phyloP scores from a whole-genome alignment of 1,139 yeast genomes.

The Taphrina flavorubra region DNA sequence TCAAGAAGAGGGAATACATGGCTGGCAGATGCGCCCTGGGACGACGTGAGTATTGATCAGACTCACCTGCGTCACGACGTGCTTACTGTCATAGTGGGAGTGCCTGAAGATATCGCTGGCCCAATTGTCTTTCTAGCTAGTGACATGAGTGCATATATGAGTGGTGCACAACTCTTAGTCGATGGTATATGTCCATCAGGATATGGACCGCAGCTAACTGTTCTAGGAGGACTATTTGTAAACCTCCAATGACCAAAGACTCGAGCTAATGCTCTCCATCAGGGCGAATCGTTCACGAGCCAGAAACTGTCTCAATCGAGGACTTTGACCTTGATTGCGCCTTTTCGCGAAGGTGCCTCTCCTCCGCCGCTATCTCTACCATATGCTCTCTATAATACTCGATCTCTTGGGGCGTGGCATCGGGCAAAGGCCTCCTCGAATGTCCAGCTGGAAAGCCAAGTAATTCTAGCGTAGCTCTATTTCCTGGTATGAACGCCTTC shows the following conservation, averaged over 20 bases:
- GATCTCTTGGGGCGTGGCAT: not conserved
- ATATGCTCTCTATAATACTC: not conserved
- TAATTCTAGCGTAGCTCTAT: constrained; percentile 7
- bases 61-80: not conserved
- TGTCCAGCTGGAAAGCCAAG: constrained; percentile 18
- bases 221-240: constrained; percentile 54
- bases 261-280: too few relatives aligned
- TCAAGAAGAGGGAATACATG: constrained; percentile 52
- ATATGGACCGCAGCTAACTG: not conserved
- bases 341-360: not conserved
- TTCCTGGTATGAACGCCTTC: constrained; percentile 22
- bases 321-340: not conserved
- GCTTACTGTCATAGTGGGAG: constrained; percentile 50
- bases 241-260: constrained; percentile 53
- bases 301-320: too few relatives aligned
- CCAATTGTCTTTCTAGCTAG: constrained; percentile 58
- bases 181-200: constrained; percentile 51
- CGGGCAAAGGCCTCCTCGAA: constrained; percentile 15
- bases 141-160: constrained; percentile 55
- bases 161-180: constrained; percentile 57
- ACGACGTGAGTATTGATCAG: constrained; percentile 47
- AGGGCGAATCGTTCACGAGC: too few relatives aligned
- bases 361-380: constrained; percentile 15
- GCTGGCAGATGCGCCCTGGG: constrained; percentile 56
- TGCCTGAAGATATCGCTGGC: constrained; percentile 57